Evolutionary conservation across 192 early-diverging fungal genomes (phyloP).

Genomic region (Umbelopsis sp.): DNA sequence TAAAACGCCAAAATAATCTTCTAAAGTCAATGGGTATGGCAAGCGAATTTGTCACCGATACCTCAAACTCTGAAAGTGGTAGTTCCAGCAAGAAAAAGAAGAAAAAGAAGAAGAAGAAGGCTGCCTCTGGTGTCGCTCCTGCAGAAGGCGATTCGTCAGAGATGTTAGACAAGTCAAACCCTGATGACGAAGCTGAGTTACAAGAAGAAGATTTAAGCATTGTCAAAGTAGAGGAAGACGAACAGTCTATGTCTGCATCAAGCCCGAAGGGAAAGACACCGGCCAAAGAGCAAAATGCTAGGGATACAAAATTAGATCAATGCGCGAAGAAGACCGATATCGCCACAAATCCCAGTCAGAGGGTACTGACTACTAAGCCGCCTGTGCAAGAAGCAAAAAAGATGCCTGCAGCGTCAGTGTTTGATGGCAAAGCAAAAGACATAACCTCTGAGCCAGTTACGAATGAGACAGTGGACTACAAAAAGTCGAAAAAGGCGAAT

Average conservation of each 20-base stretch:
- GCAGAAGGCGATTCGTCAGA: neutral
- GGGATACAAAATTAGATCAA: conserved; percentile 25
- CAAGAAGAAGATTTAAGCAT: neutral
- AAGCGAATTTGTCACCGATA: conserved; percentile 36
- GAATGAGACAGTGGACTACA: too few relatives aligned
- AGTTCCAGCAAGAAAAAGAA: conserved; percentile 23
- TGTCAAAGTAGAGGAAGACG: neutral
- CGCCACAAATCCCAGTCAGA: neutral
- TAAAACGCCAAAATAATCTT: conserved; percentile 54
- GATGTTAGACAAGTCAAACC: neutral
- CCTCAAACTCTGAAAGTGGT: conserved; percentile 3
- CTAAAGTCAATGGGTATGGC: conserved; percentile 55
- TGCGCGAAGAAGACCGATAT: neutral
- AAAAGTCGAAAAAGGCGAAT: too few relatives aligned
- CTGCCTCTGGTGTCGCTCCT: neutral
- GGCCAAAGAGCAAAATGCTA: conserved; percentile 26
- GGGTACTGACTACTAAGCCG: neutral
- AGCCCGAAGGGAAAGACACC: neutral
- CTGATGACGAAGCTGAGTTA: neutral
- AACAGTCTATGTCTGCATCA: too few relatives aligned
- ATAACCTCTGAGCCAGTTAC: too few relatives aligned
- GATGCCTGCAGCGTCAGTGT: neutral
- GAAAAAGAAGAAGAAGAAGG: conserved; percentile 49
- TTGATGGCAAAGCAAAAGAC: neutral
- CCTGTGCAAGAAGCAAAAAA: neutral